Evolutionary conservation across 1,284 basidiomycete genomes (phyloP), one percentile per base, ranked within the genome.

Genomic region (Cerioporus squamosus): DNA sequence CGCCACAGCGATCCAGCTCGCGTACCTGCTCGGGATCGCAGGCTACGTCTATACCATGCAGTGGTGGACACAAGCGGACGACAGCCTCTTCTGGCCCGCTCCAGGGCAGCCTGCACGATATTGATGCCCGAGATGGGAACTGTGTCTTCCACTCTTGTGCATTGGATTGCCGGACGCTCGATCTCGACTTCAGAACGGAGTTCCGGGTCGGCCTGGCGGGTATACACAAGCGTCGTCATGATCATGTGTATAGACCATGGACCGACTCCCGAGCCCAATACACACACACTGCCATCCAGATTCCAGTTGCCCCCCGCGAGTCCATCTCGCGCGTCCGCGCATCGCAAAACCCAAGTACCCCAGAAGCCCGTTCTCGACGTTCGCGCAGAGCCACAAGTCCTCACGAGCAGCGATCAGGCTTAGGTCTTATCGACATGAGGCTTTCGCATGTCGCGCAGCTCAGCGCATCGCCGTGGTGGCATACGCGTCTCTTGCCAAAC

Each of bases 1-100:
- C 47, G 17, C 18, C 46, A 39, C 60, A 76, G 75, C 59, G 7
- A 72, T 76, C 50, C 57, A 66, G 36, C 22, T 65, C 5, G 62
- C 67, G 40, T 75, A 76, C 61, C 6, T 70, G 3, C 51, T 69
- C 9, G 75, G 75, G 1, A 65, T 75, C 23, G 57, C 58, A 2
- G 69, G 67, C 3, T 76, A 76, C 56, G 57, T 73, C n/a, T 73
- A 70, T 53, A 68, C 72, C 14, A 66, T 75, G 60, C 49, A 54
- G 2, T 20, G 39, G 17, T 76, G 73, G 74, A 74, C 70, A 14
- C 53, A 31, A 15, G 66, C 62, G n/a, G 55, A 63, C 18, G 57
- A 66, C 56, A 70, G 64, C 46, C 23, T 69, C 14, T 74, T 70
- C 60, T 72, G 72, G 72, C 54, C 61, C 44, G 52, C 53, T 42